These are phyloP conservation scores for Pichia phayaonensis DNA, from an alignment of 805 yeast species.

Conservation along the genomic window DNA sequence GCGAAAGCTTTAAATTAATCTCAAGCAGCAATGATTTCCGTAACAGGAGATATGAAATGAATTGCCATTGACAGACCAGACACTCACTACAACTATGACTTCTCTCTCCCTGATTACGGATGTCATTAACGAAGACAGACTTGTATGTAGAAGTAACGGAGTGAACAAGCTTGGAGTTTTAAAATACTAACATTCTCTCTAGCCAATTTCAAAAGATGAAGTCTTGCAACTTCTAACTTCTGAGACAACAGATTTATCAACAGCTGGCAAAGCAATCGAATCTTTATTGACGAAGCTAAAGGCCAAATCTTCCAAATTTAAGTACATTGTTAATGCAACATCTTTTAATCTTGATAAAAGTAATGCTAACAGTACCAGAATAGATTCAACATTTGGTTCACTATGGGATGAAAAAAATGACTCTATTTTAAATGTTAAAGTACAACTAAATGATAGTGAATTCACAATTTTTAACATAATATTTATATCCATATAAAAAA, in stretches of 20 bases:
- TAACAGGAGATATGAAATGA: neutral
- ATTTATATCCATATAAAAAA: conserved; percentile 3
- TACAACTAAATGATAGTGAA: conserved; percentile 16
- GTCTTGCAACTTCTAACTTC: neutral
- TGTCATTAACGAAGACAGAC: neutral
- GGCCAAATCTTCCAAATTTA: conserved; percentile 44
- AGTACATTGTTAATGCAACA: conserved; percentile 44
- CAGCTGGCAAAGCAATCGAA: neutral
- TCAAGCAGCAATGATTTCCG: neutral
- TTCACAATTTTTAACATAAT: conserved; percentile 11
- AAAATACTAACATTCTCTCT: neutral
- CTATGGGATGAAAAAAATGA: conserved; percentile 52
- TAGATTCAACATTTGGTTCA: conserved; percentile 39
- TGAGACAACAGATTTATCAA: neutral
- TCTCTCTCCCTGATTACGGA: neutral
- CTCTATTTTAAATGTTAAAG: conserved; percentile 37
- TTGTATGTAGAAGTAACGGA: neutral
- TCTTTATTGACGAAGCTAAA: neutral
- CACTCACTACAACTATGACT: neutral
- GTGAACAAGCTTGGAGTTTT: neutral
- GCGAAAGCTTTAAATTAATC: neutral
- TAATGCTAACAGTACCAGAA: conserved; percentile 21
- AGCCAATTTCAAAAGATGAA: neutral
- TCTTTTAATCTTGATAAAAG: conserved; percentile 22
- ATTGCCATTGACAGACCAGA: neutral